Evolutionary conservation across 148 eudicot species (phyloP).

Genomic region (Persicaria tinctoria): DNA sequence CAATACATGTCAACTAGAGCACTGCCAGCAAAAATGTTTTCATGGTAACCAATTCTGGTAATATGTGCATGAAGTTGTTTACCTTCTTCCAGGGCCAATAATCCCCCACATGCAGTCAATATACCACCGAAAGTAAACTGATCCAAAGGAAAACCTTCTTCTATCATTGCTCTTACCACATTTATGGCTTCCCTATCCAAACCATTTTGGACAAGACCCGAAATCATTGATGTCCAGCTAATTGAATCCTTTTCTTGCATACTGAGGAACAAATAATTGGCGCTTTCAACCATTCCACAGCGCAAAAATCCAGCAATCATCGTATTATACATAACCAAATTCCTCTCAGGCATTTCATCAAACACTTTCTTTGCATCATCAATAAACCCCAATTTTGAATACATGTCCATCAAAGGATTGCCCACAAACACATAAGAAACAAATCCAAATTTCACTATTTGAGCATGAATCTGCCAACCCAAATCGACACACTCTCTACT

Average conservation of each 20-base stretch:
- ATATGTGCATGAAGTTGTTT: conserved; percentile 66
- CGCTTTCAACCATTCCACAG: conserved; percentile 55
- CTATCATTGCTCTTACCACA: conserved; percentile 51
- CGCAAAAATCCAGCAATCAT: conserved; percentile 68
- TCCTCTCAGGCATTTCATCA: conserved; percentile 60
- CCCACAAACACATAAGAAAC: conserved; percentile 64
- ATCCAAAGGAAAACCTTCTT: conserved; percentile 46
- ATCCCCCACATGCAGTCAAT: conserved; percentile 71
- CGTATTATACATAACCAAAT: conserved; percentile 74
- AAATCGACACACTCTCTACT: conserved; percentile 37
- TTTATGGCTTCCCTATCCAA: conserved; percentile 46
- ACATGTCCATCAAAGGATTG: conserved; percentile 84
- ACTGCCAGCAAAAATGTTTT: conserved; percentile 69
- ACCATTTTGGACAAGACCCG: conserved; percentile 64
- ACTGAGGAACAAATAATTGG: conserved; percentile 36
- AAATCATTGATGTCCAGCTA: conserved; percentile 79
- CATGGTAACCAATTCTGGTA: conserved; percentile 38
- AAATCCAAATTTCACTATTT: conserved; percentile 66
- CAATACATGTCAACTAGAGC: conserved; percentile 87
- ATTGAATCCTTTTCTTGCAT: conserved; percentile 71
- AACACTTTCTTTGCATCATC: conserved; percentile 50
- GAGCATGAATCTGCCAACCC: conserved; percentile 73
- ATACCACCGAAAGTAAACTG: conserved; percentile 85
- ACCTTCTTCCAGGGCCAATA: conserved; percentile 57
- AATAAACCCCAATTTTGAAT: conserved; percentile 52